phyloP scores from a whole-genome alignment of 768 basidiomycete species.

The Suillus variegatus region DNA sequence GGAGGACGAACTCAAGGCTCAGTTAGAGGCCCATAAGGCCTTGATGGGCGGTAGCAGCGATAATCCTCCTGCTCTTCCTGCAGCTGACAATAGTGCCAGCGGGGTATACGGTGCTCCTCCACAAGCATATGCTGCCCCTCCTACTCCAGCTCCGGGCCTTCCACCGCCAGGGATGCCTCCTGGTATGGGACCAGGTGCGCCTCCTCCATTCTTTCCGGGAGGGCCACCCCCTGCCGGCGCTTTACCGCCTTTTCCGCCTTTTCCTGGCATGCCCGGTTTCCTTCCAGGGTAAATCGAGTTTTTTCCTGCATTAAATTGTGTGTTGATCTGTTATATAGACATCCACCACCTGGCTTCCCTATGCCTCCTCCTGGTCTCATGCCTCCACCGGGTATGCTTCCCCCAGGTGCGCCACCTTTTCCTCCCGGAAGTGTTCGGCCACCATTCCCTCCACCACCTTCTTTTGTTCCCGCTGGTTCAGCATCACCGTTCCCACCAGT shows the following conservation, averaged over 20 bases:
- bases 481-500: constrained; percentile 29
- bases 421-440: constrained; percentile 38
- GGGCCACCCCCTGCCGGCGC: constrained; percentile 37
- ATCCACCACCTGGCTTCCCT: constrained; percentile 57
- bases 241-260: constrained; percentile 42
- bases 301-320: constrained; percentile 14
- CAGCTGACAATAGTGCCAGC: constrained; percentile 45
- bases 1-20: constrained; percentile 82
- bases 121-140: constrained; percentile 60
- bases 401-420: constrained; percentile 40
- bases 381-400: constrained; percentile 34
- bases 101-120: constrained; percentile 76
- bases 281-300: constrained; percentile 53
- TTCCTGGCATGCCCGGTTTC: constrained; percentile 50
- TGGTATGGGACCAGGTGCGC: constrained; percentile 44
- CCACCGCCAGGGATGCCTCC: constrained; percentile 35
- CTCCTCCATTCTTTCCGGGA: constrained; percentile 43
- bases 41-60: constrained; percentile 74
- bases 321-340: constrained; percentile 30
- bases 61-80: constrained; percentile 33
- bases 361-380: constrained; percentile 46
- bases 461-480: constrained; percentile 35
- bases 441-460: constrained; percentile 35
- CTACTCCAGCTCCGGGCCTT: constrained; percentile 31
- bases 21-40: constrained; percentile 87